Evolutionary conservation across 768 basidiomycete species (phyloP), one percentile per base, ranked within the genome.

Genomic region (Rhizopogon vinicolor): DNA sequence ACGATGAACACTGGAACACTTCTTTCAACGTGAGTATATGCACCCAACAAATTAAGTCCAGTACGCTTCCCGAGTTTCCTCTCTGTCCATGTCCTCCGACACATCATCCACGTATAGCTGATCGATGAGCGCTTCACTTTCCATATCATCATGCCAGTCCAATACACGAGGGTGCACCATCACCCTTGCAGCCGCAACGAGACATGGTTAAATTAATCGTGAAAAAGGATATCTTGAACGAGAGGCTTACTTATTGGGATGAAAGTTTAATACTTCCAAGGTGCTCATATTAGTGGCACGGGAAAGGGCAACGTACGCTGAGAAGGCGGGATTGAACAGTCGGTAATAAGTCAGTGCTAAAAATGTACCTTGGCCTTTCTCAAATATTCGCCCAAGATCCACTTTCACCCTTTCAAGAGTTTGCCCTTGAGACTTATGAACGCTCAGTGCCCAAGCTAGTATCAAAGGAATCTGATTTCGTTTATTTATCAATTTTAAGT

Each of bases 361-460:
- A 22, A 22, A 50, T 65, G 50, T 48, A 85, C 87, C 87, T 83
- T 91, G 85, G 5, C 88, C 88, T 55, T 81, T 86, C 67, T 89
- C 93, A 71, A 96, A 96, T 1, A 83, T 87, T 41, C 80, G 77
- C 56, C 73, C 67, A 28, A 95, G 78, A 63, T 94, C 85, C 3
- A 94, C 88, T 56, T 85, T 88, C 54, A 94, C 91, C 48, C 91
- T 77, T 50, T 91, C 83, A 43, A 96, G 72, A 0, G 93, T 95
- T 68, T 94, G 93, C 0, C 93, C 93, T 40, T 96, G 93, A 5
- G 87, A 87, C 65, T 95, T 95, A 72, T 94, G 91, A 37, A 94
- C 85, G 46, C 86, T 87, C 65, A 94, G 75, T 0, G 92, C 91
- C 89, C 91, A 94, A 0, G 93, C 85, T n/a, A 93, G 72, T 50